These are phyloP conservation scores for Trichoderma harzianum DNA, from an alignment of 2,329 filamentous ascomycete species.

Conservation along the genomic window DNA sequence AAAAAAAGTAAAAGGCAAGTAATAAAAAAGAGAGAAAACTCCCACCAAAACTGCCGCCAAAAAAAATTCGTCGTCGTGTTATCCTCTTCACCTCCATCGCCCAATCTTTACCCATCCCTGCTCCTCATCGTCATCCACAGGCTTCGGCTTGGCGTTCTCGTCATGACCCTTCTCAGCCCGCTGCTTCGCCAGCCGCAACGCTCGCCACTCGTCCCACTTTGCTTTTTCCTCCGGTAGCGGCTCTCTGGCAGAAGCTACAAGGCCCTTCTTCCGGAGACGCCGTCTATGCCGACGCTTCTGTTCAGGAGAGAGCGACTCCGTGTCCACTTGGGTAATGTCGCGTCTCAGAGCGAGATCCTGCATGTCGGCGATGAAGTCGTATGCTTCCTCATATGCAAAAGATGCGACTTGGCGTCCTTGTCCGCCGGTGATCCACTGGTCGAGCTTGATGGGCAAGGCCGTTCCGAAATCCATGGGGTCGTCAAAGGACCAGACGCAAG, in stretches of 20 bases:
- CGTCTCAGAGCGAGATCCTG: constrained; percentile 45
- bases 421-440: constrained; percentile 58
- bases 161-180: constrained; percentile 40
- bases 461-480: constrained; percentile 59
- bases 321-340: constrained; percentile 44
- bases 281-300: constrained; percentile 48
- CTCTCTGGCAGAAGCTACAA: constrained; percentile 36
- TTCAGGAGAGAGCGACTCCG: constrained; percentile 43
- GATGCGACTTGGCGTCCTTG: constrained; percentile 40
- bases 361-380: constrained; percentile 47
- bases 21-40: background rate
- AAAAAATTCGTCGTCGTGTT: background rate
- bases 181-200: constrained; percentile 39
- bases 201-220: constrained; percentile 45
- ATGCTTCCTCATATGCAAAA: constrained; percentile 41
- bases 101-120: constrained; percentile 24
- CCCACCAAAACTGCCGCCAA: background rate
- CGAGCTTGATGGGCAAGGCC: constrained; percentile 59
- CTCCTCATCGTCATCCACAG: constrained; percentile 26
- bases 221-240: constrained; percentile 39
- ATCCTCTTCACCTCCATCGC: constrained; percentile 19
- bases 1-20: background rate
- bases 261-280: constrained; percentile 48
- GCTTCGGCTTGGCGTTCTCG: constrained; percentile 33
- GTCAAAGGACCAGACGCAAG: constrained; percentile 54